Evolutionary conservation across 2,329 filamentous ascomycete genomes (phyloP).

Genomic region (Arthrinium phaeospermum): DNA sequence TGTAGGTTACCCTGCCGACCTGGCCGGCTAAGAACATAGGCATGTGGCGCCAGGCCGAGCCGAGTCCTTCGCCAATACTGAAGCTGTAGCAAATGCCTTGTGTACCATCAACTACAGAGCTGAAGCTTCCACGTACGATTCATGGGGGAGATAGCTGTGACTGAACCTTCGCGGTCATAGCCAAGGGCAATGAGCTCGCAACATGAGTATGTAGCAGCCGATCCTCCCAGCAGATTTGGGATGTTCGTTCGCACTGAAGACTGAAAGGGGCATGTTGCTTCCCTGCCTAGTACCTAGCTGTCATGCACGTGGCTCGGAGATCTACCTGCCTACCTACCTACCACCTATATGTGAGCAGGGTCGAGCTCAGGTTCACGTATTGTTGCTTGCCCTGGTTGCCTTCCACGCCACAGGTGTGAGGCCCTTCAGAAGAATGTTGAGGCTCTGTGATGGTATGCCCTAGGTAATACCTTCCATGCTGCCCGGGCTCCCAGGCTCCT

Average conservation of each 20-base stretch:
- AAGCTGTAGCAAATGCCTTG: not conserved
- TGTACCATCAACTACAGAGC: not conserved
- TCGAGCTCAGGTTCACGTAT: no score
- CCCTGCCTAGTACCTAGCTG: not conserved
- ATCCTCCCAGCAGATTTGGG: not conserved
- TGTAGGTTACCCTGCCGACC: not conserved
- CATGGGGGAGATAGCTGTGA: not conserved
- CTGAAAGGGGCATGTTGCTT: not conserved
- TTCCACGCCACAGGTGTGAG: not conserved
- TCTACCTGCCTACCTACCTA: not conserved
- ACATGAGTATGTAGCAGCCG: not conserved
- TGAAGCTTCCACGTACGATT: not conserved
- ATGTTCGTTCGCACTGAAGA: not conserved
- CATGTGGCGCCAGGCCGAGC: not conserved
- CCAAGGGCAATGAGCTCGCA: not conserved
- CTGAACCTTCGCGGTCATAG: not conserved
- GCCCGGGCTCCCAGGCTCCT: not conserved
- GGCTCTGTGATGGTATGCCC: not conserved
- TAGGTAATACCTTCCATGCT: not conserved
- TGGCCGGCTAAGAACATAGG: not conserved
- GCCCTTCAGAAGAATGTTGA: not conserved
- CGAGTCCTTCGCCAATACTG: not conserved
- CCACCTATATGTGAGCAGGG: not conserved
- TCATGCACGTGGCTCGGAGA: not conserved
- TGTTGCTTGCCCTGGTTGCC: not conserved